Base-by-base conservation (phyloP, 1,284 basidiomycete species). In the Stygiomarasmius scandens region DNA sequence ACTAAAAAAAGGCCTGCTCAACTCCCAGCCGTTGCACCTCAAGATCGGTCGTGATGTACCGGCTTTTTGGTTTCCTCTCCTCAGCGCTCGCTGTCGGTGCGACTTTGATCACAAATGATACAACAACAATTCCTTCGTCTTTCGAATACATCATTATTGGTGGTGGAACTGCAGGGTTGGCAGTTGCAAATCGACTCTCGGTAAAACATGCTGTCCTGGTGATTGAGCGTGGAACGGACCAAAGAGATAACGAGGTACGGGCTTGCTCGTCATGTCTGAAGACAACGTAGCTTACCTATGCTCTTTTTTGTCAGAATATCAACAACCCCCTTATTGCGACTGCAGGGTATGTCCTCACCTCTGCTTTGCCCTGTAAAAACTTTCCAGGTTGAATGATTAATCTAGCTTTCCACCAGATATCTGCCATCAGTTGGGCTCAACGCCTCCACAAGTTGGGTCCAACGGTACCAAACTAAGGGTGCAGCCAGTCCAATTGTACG, bases 141-240 rank as follows among this genome's bases (percentile, higher is more conserved):
- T 55, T 36, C 19, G 54, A 55, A 19, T 55, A 49, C 38, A 55
- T 55, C 34, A 24, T 55, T 24, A 34, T 55, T 3, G 61, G 61
- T 11, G 61, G 61, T 24, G 61, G 61, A 6, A 32, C 29, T 32
- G 12, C 29, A 5, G 29, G 29, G 6, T 32, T 32, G 29, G 29
- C 29, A 5, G 38, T 49, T n/a, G 54, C 54, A 20, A 55, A 55
- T 32, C 61, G 61, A 5, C 61, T 55, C 14, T 20, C 54, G 8
- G 47, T 54, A 2, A 41, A 55, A 2, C 47, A 55, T 36, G n/a
- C 47, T 3, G 54, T 55, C 5, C 25, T 55, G 23, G 54, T 55
- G 47, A 36, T 55, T 11, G 54, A 55, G 27, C 54, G 38, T 20
- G 54, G 54, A 9, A 24, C 14, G n/a, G 47, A 55, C 32, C 19